Percentiles rank a stretch among this genome's conserved stretches.
These are phyloP conservation scores for Petunia axillaris DNA, from an alignment of 257 asterid species.

Conservation along the genomic window DNA sequence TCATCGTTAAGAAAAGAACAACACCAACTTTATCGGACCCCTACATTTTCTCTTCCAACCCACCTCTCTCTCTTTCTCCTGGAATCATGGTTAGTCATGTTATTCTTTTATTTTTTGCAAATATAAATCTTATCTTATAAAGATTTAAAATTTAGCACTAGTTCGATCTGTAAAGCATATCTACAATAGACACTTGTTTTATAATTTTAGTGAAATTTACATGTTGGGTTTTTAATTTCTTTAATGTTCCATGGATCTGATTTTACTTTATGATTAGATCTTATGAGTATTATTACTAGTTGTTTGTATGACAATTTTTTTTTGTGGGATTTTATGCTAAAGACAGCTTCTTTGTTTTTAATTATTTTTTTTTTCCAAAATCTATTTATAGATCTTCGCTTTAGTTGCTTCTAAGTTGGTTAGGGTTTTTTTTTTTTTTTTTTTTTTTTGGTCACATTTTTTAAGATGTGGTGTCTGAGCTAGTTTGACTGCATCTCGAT, in stretches of 20 bases:
- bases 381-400: background rate
- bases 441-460: too few relatives aligned
- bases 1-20: conserved; percentile 25
- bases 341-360: background rate
- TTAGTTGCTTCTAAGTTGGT: background rate
- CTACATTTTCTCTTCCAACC: conserved; percentile 43
- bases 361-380: background rate
- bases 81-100: conserved; percentile 36
- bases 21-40: conserved; percentile 40
- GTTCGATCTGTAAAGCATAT: conserved; percentile 20
- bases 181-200: background rate
- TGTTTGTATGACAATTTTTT: background rate
- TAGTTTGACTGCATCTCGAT: too few relatives aligned
- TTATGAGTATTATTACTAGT: background rate
- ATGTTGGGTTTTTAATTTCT: background rate
- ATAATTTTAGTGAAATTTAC: background rate
- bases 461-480: too few relatives aligned
- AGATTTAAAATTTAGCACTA: background rate
- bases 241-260: conserved; percentile 30
- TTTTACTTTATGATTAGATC: background rate
- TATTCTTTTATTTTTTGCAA: background rate
- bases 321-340: background rate
- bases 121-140: background rate
- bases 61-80: background rate
- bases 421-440: too few relatives aligned